phyloP scores from a whole-genome alignment of 257 asterid species.

The Haberlea rhodopensis region DNA sequence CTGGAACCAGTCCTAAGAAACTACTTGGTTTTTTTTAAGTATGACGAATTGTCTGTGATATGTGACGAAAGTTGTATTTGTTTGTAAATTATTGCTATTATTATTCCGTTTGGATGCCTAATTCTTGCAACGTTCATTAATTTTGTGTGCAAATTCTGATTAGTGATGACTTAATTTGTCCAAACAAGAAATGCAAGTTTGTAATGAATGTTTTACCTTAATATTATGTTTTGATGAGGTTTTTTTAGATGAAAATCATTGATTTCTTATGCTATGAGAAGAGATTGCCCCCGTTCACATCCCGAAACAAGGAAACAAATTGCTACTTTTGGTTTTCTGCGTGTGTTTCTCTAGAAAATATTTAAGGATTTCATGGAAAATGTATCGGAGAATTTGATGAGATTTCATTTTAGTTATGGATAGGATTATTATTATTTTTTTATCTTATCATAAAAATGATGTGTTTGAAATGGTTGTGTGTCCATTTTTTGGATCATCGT shows the following conservation, averaged over 20 bases:
- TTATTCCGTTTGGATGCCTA: constrained; percentile 16
- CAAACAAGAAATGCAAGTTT: constrained; percentile 17
- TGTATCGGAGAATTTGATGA: too few species aligned
- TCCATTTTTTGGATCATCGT: too few species aligned
- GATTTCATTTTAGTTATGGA: too few species aligned
- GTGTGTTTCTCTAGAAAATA: too few species aligned
- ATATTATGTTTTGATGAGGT: background rate
- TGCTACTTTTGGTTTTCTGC: too few species aligned
- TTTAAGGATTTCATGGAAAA: too few species aligned
- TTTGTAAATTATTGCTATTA: constrained; percentile 34
- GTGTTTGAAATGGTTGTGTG: too few species aligned
- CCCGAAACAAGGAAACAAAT: too few species aligned
- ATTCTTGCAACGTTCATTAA: constrained; percentile 33
- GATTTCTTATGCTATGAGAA: background rate
- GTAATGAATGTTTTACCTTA: background rate
- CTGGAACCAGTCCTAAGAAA: constrained; percentile 86
- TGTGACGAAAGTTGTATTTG: constrained; percentile 12
- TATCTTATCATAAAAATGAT: too few species aligned
- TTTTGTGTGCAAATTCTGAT: constrained; percentile 47
- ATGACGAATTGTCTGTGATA: constrained; percentile 25
- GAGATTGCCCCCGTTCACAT: background rate
- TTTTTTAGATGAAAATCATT: background rate
- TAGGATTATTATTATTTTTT: too few species aligned
- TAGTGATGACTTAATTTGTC: constrained; percentile 28
- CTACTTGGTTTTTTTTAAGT: constrained; percentile 66